Conservation (phyloP, 2,329 filamentous ascomycete genomes). For the Colletotrichum caudatum region DNA sequence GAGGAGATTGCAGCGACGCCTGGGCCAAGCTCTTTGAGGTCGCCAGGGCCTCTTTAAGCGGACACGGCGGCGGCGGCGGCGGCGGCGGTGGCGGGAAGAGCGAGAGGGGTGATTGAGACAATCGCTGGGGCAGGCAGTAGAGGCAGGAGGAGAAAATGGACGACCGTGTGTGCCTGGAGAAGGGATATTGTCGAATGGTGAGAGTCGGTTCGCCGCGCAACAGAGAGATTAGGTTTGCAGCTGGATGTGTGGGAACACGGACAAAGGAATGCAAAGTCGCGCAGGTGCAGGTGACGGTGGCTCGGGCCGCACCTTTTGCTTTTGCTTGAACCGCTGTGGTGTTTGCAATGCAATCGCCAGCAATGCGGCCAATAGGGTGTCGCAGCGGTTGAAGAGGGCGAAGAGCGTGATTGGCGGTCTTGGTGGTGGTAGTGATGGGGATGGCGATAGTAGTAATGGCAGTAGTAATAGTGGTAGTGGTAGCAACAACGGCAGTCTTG, state of each 20-base stretch:
- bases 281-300: slow-evolving; percentile 18
- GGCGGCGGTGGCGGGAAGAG: background rate
- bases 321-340: slow-evolving; percentile 18
- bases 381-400: slow-evolving; percentile 9
- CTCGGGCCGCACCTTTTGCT: slow-evolving; percentile 33
- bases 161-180: slow-evolving; percentile 15
- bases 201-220: slow-evolving; percentile 25
- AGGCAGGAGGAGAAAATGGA: background rate
- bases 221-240: slow-evolving; percentile 36
- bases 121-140: slow-evolving; percentile 6
- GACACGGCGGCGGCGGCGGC: slow-evolving; percentile 7
- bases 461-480: background rate
- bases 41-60: slow-evolving; percentile 38
- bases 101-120: slow-evolving; percentile 3
- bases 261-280: slow-evolving; percentile 35
- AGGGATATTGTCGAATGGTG: slow-evolving; percentile 13
- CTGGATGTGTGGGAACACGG: slow-evolving; percentile 32
- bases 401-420: slow-evolving; percentile 12
- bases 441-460: background rate
- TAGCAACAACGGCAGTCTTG: background rate
- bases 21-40: slow-evolving; percentile 33
- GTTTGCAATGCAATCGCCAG: slow-evolving; percentile 30
- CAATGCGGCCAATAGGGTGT: slow-evolving; percentile 29
- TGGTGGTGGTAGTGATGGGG: background rate
- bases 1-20: slow-evolving; percentile 37